phyloP scores from a whole-genome alignment of 179 eudicot species.

The Corrigiola litoralis region DNA sequence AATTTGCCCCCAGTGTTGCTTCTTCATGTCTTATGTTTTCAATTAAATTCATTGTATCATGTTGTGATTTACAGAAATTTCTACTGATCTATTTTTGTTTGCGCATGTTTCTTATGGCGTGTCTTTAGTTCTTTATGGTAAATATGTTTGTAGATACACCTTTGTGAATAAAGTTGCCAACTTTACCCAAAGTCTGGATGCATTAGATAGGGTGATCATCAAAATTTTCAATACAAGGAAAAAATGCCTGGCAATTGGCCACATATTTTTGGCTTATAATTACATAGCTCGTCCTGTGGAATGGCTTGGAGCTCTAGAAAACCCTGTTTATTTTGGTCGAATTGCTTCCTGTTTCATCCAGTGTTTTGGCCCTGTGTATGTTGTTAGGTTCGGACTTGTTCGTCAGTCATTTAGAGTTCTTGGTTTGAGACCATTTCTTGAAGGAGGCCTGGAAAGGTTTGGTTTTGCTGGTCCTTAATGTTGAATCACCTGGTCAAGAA shows the following conservation, averaged over 20 bases:
- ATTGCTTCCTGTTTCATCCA: background rate
- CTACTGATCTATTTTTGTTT: background rate
- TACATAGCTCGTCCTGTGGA: background rate
- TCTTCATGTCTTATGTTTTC: background rate
- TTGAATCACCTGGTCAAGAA: background rate
- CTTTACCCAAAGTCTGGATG: no score
- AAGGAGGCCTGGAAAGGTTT: background rate
- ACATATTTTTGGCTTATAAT: background rate
- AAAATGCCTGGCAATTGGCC: no score
- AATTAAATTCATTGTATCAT: background rate
- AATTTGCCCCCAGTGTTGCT: background rate
- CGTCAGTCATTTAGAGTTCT: background rate
- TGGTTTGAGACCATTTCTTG: background rate
- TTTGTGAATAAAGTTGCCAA: no score
- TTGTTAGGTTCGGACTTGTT: background rate
- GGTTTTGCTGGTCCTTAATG: background rate
- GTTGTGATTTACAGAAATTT: background rate
- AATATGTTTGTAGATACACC: no score
- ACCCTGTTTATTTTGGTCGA: background rate
- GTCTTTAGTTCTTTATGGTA: no score
- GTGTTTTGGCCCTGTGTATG: background rate
- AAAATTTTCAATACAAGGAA: no score
- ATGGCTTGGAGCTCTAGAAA: background rate
- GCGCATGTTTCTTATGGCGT: background rate
- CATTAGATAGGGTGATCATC: no score